Evolutionary conservation across 805 yeast species (phyloP).

Genomic region (Candida qinlingensis): DNA sequence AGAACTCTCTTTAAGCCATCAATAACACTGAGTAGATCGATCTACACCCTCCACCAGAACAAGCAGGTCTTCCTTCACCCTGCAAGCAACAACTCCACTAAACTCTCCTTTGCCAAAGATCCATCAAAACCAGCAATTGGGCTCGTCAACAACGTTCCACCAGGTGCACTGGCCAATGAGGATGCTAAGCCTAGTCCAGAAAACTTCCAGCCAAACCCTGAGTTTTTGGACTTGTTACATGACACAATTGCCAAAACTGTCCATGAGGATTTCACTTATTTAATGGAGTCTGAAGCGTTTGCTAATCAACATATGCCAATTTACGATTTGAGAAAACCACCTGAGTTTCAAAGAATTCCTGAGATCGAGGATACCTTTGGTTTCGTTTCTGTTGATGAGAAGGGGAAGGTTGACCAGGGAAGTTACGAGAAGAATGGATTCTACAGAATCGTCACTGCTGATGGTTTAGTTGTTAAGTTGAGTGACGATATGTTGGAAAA

Average conservation of each 20-base stretch:
- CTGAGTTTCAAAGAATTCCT: constrained; percentile 61
- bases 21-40: not conserved
- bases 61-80: constrained; percentile 14
- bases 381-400: constrained; percentile 51
- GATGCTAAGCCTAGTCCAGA: not conserved
- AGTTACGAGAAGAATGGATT: constrained; percentile 54
- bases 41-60: constrained; percentile 3
- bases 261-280: constrained; percentile 45
- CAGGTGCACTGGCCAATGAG: not conserved
- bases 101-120: constrained; percentile 12
- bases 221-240: constrained; percentile 10
- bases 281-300: constrained; percentile 50
- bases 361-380: constrained; percentile 70
- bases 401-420: constrained; percentile 48
- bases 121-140: constrained; percentile 9
- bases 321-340: constrained; percentile 62
- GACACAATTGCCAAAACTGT: constrained; percentile 18
- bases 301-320: constrained; percentile 59
- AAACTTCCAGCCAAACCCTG: constrained; percentile 9
- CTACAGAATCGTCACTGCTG: constrained; percentile 47
- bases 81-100: not conserved
- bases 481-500: constrained; percentile 44
- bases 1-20: too few species aligned
- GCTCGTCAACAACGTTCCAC: not conserved
- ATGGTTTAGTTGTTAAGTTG: constrained; percentile 44